These are phyloP conservation scores for Kondoa subrosea DNA, from an alignment of 768 basidiomycete species.

Conservation along the genomic window DNA sequence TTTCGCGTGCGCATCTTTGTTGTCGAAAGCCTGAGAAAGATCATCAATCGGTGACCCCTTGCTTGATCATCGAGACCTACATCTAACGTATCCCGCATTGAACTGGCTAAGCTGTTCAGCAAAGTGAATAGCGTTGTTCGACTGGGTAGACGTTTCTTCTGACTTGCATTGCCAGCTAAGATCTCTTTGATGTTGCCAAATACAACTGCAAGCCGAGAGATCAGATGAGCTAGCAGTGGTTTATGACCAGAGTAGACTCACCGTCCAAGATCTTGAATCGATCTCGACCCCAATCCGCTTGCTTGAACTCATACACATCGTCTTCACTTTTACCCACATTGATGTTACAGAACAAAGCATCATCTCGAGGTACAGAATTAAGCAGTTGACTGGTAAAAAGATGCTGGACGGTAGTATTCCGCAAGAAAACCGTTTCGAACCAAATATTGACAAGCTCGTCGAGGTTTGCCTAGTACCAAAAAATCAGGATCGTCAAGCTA, in stretches of 20 bases:
- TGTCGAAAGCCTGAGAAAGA: not conserved
- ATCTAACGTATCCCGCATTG: slow-evolving; percentile 17
- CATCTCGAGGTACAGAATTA: slow-evolving; percentile 9
- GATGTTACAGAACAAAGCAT: not conserved
- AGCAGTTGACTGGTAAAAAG: slow-evolving; percentile 18
- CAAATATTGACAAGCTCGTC: slow-evolving; percentile 25
- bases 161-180: not conserved
- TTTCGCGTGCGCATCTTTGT: slow-evolving; percentile 1
- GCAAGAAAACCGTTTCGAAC: slow-evolving; percentile 24
- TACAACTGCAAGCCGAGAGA: not conserved
- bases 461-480: slow-evolving; percentile 18
- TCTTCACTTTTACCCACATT: slow-evolving; percentile 12
- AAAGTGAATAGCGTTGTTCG: not conserved
- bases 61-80: slow-evolving; percentile 9
- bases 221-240: not conserved
- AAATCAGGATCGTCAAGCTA: not conserved
- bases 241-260: slow-evolving; percentile 4
- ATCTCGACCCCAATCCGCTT: slow-evolving; percentile 15
- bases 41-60: not conserved
- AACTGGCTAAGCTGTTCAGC: slow-evolving; percentile 11
- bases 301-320: slow-evolving; percentile 8
- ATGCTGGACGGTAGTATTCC: slow-evolving; percentile 23
- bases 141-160: slow-evolving; percentile 6
- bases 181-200: not conserved
- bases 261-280: slow-evolving; percentile 17